Base-by-base conservation (phyloP, 495 filamentous ascomycete species). In the Annulohypoxylon nitens region DNA sequence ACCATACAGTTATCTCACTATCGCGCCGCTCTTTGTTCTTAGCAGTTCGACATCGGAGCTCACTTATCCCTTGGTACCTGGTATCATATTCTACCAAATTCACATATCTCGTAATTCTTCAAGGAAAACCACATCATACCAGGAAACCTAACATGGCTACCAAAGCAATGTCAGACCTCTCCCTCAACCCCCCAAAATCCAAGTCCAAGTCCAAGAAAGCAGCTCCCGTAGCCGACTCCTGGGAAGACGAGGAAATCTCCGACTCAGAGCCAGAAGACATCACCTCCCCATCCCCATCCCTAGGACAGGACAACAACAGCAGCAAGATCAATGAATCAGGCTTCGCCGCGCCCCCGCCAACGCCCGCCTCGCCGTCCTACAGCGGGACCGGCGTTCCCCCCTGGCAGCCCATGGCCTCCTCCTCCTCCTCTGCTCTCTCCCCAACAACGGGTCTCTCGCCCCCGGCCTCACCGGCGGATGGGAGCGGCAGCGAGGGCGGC, bases 241-340 rank as follows among this genome's bases (percentile, higher is more conserved):
- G 94, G 93, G 94, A 97, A 81, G 93, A 94, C 78, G 93, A 93
- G 61, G 80, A 85, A 71, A 36, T 84, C 75, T 80, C 80, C 59
- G 81, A 81, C 72, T 71, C 79, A 16, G 88, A 86, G 37, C 8
- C 72, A 60, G 61, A 69, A 73, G 57, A 45, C 70, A 30, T 30
- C 30, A 30, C 30, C 30, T 55, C 60, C 16, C 66, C 78, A 23
- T 65, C 81, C 37, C 81, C 82, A 37, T 75, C 80, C 51, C 81
- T 86, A 68, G 82, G 80, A 12, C 78, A 78, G 1, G 30, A 6
- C 30, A 6, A 6, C 30, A 6, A 2, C 30, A n/a, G 80, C 30
- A 65, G 61, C 37, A 78, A 74, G 16, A n/a, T 48, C 64, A 26
- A 54, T 55, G 39, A 53, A 43, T 72, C 64, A 6, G 77, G 77